Conservation (phyloP, 179 eudicot genomes). For the Amaranthus tricolor region DNA sequence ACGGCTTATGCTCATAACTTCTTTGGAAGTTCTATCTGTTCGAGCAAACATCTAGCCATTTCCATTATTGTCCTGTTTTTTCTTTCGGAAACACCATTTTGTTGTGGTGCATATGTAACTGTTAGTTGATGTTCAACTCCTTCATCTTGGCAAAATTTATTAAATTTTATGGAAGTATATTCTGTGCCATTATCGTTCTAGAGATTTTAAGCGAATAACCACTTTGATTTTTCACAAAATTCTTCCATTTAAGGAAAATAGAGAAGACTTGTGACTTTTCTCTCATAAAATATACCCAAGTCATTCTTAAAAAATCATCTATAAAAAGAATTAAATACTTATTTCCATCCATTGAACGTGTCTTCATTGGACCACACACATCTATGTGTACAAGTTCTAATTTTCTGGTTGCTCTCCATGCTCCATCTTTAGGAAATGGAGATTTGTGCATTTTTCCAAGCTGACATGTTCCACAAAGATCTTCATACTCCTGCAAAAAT, state of each 20-base stretch:
- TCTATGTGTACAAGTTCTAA: no score
- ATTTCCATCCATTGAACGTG: not conserved
- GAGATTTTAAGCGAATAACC: not conserved
- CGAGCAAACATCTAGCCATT: not conserved
- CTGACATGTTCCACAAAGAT: slow-evolving; percentile 9
- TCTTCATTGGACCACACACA: slow-evolving; percentile 20
- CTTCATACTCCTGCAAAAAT: not conserved
- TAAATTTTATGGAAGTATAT: no score
- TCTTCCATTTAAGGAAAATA: slow-evolving; percentile 11
- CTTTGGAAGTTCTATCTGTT: not conserved
- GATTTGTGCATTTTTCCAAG: slow-evolving; percentile 10
- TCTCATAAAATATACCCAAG: slow-evolving; percentile 17
- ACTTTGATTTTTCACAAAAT: slow-evolving; percentile 7
- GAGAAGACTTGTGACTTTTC: not conserved
- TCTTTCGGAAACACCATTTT: not conserved
- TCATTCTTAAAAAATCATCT: no score
- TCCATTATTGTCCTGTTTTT: slow-evolving; percentile 5
- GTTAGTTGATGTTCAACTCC: not conserved
- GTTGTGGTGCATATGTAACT: not conserved
- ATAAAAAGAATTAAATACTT: slow-evolving; percentile 16
- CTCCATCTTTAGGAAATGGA: no score
- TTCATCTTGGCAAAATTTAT: no score
- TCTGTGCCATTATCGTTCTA: no score
- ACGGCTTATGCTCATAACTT: not conserved
- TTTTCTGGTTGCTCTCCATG: no score